A percentile compares a stretch with the other conserved stretches of the same genome.
These are phyloP conservation scores for Ambispora gerdemannii DNA, from an alignment of 192 early-diverging fungal species.

Conservation along the genomic window DNA sequence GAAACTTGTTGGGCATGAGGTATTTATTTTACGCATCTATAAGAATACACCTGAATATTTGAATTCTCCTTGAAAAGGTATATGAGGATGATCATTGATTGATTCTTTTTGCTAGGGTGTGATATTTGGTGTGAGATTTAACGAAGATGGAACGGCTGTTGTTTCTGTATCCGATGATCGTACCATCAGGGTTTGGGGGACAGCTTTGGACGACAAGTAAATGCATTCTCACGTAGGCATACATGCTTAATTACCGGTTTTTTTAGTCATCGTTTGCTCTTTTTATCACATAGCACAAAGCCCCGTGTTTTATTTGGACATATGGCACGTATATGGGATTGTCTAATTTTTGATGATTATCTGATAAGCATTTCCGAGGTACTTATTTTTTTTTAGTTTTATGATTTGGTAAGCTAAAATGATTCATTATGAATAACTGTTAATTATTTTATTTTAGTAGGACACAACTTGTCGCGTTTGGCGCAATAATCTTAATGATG, in stretches of 20 bases:
- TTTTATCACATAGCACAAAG: neutral
- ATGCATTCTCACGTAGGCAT: neutral
- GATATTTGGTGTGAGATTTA: constrained; percentile 73
- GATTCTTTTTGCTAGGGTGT: constrained; percentile 52
- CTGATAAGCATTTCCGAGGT: constrained; percentile 69
- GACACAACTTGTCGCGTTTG: constrained; percentile 82
- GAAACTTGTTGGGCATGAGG: constrained; percentile 55
- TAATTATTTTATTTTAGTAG: neutral
- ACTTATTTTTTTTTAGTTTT: neutral
- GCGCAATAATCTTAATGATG: constrained; percentile 46
- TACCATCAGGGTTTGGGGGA: constrained; percentile 72
- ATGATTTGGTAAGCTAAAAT: neutral
- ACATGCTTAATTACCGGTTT: too few species aligned
- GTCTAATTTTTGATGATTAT: constrained; percentile 52
- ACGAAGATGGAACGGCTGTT: constrained; percentile 50
- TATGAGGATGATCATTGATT: neutral
- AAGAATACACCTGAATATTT: too few species aligned
- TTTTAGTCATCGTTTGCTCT: neutral
- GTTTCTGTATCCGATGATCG: constrained; percentile 82
- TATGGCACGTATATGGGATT: constrained; percentile 76
- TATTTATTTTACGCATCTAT: constrained; percentile 33
- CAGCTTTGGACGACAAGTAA: constrained; percentile 35
- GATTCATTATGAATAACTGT: neutral
- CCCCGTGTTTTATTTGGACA: constrained; percentile 65
- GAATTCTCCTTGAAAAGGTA: neutral